phyloP scores from a whole-genome alignment of 371 early-diverging fungal genomes.

The Umbelopsis sp. region DNA sequence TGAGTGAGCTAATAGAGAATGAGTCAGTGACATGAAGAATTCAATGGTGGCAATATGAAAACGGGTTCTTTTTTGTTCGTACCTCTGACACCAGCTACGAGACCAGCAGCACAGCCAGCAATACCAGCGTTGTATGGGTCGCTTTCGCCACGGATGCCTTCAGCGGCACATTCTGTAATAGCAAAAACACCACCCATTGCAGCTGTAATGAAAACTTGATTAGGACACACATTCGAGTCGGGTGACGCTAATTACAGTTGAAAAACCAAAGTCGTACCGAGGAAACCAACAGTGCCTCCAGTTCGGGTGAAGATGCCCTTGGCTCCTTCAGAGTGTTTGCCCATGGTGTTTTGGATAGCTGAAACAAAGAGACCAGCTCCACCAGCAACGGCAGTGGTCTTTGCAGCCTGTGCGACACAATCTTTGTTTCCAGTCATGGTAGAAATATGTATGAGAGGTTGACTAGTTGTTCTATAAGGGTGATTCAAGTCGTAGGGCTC shows the following conservation, averaged over 20 bases:
- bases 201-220: conserved; percentile 42
- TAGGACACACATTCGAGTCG: not conserved
- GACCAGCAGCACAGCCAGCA: conserved; percentile 78
- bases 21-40: not conserved
- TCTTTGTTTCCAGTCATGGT: conserved; percentile 55
- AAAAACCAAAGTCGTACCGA: conserved; percentile 57
- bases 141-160: conserved; percentile 65
- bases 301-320: conserved; percentile 69
- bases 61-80: conserved; percentile 15
- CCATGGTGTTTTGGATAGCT: conserved; percentile 74
- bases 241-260: not conserved
- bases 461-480: conserved; percentile 8
- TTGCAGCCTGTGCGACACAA: conserved; percentile 57
- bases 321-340: conserved; percentile 67
- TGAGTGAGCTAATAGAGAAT: conserved; percentile 50
- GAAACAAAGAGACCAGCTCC: conserved; percentile 72
- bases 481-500: conserved; percentile 8
- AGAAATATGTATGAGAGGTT: conserved; percentile 7
- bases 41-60: not conserved
- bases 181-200: conserved; percentile 83
- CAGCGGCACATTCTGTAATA: conserved; percentile 64
- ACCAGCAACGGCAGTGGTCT: conserved; percentile 61
- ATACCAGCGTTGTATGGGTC: conserved; percentile 73
- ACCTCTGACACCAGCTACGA: conserved; percentile 72
- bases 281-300: conserved; percentile 71